Evolutionary conservation across 441 rosid species (phyloP), one percentile per base, ranked within the genome.

Genomic region (Gossypium davidsonii): DNA sequence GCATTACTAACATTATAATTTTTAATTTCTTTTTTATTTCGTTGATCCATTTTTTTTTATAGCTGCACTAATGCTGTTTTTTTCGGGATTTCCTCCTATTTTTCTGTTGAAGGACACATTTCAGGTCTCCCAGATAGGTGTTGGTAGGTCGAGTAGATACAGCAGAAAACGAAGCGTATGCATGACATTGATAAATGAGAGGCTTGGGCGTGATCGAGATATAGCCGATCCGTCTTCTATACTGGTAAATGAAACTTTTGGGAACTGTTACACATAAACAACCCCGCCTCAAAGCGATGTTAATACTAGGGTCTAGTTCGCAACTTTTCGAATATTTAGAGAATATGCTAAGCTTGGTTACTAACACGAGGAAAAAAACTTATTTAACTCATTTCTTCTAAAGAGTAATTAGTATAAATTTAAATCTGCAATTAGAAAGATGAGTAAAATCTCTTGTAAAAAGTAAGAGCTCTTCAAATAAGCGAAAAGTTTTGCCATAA

Each of bases 151-250:
- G 7, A 79, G 78, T 28, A 28, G 73, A 48, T 76, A 51, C 51
- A 70, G 57, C 21, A 82, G 67, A 79, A 68, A 73, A 44, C 25
- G 79, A 69, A 42, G 66, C 34, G 66, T 86, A 15, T 66, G 84
- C 15, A 89, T 86, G 96, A 83, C 97, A 48, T 82, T 94, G 75
- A 88, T 94, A 51, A 93, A 92, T 42, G 89, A 92, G 86, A 91
- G 87, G 79, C 78, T 67, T 68, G 75, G 86, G 25, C 77, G 63
- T 46, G 79, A 67, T 42, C 86, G 76, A 67, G 79, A 78, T 21
- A 77, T 82, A 37, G 77, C 80, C 4, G 83, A 80, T 34, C 91
- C 88, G 65, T 81, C 94, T 65, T 74, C 79, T 20, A 74, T 86
- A 59, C 70, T 94, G 96, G 98, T 94, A 86, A 63, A 4, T 51